phyloP scores from a whole-genome alignment of 345 rosid genomes.

The Heritiera littoralis region DNA sequence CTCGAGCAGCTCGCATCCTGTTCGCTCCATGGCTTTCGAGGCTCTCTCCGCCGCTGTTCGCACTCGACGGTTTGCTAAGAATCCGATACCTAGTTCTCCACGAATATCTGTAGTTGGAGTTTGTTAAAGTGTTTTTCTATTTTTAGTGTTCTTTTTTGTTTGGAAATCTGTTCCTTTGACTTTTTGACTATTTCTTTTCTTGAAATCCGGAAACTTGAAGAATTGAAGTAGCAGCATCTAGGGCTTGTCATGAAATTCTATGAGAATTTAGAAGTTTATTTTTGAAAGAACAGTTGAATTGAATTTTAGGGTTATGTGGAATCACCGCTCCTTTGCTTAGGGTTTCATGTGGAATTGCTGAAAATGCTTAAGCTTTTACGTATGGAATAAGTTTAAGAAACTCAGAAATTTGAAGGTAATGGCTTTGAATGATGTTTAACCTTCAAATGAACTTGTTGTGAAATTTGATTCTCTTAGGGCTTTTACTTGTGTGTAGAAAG shows the following conservation, averaged over 20 bases:
- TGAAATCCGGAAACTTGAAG: conserved; percentile 27
- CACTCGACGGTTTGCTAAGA: conserved; percentile 41
- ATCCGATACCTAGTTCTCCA: conserved; percentile 47
- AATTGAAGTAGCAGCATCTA: conserved; percentile 27
- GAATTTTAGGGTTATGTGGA: neutral
- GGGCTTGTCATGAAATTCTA: conserved; percentile 15
- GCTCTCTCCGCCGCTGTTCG: conserved; percentile 49
- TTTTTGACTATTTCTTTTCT: conserved; percentile 18
- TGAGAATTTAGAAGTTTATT: neutral
- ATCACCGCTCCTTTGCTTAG: neutral
- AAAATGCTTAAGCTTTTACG: neutral
- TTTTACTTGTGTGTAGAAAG: neutral
- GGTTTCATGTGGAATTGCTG: neutral
- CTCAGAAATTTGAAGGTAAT: neutral
- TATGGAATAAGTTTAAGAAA: neutral
- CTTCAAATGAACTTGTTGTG: neutral
- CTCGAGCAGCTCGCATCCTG: conserved; percentile 34
- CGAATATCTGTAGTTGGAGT: conserved; percentile 51
- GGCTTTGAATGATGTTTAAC: neutral
- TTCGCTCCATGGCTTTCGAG: conserved; percentile 46
- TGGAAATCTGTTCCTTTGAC: conserved; percentile 3
- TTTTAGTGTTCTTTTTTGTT: neutral
- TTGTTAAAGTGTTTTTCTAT: conserved; percentile 27
- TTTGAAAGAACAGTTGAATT: neutral
- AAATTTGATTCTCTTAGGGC: neutral